Evolutionary conservation across 352 stramenopile species (phyloP).

Genomic region (Pythium dissimile): DNA sequence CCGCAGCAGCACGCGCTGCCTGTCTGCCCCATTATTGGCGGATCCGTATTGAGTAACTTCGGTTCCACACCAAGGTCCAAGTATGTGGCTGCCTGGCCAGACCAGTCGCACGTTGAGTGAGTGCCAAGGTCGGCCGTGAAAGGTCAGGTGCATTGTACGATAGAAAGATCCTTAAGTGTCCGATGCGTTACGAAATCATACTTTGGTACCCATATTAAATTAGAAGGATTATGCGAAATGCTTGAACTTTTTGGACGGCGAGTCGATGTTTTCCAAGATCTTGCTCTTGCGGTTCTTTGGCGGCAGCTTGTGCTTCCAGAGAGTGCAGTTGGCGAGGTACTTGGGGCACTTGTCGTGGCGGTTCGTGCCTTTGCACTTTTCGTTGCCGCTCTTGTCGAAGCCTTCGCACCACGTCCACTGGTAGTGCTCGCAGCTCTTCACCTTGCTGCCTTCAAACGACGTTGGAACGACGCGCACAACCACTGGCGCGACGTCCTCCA

Average conservation of each 20-base stretch:
- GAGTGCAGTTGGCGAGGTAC: slow-evolving; percentile 82
- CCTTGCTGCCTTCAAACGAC: slow-evolving; percentile 68
- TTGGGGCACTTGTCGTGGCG: slow-evolving; percentile 85
- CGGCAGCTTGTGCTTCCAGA: slow-evolving; percentile 84
- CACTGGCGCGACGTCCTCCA: slow-evolving; percentile 76
- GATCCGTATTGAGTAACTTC: too few species aligned
- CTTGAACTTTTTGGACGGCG: slow-evolving; percentile 80
- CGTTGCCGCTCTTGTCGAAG: slow-evolving; percentile 79
- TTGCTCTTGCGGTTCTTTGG: slow-evolving; percentile 84
- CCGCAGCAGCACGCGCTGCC: slow-evolving; percentile 42
- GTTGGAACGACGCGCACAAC: slow-evolving; percentile 73
- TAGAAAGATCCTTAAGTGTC: too few species aligned
- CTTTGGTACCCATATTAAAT: slow-evolving; percentile 10
- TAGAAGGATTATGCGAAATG: slow-evolving; percentile 54
- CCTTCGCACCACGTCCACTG: slow-evolving; percentile 87
- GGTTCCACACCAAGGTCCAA: too few species aligned
- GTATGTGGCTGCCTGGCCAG: too few species aligned
- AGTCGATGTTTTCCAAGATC: slow-evolving; percentile 69
- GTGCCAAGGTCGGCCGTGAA: too few species aligned
- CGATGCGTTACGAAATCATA: background rate
- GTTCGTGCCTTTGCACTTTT: slow-evolving; percentile 83
- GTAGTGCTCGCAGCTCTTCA: slow-evolving; percentile 84
- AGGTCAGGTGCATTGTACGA: background rate
- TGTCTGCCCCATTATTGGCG: slow-evolving; percentile 28
- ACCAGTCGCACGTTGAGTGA: too few species aligned